Conservation (phyloP, 495 filamentous ascomycete genomes). For the Hypoxylon lenormandii region DNA sequence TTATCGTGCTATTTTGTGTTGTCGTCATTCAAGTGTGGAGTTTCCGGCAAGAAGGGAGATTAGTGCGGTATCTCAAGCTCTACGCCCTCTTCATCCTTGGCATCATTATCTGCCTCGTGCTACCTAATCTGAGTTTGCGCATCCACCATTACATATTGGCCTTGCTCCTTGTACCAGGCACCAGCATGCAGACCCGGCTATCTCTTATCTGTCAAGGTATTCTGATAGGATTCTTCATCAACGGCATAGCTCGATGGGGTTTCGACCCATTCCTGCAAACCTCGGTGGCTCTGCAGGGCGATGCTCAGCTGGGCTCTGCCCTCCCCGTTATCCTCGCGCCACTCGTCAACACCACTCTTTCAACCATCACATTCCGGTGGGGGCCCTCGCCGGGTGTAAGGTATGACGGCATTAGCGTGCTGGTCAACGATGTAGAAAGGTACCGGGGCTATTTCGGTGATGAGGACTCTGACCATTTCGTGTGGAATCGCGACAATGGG, state of each 20-base stretch:
- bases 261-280: slow-evolving; percentile 94
- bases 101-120: slow-evolving; percentile 72
- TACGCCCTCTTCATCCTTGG: slow-evolving; percentile 71
- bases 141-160: slow-evolving; percentile 97
- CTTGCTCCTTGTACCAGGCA: slow-evolving; percentile 82
- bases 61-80: slow-evolving; percentile 76
- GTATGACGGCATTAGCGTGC: slow-evolving; percentile 84
- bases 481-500: slow-evolving; percentile 61
- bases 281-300: slow-evolving; percentile 73
- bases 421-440: slow-evolving; percentile 95
- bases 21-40: slow-evolving; percentile 76
- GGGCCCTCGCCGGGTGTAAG: slow-evolving; percentile 66
- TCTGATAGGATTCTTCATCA: slow-evolving; percentile 89
- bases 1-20: slow-evolving; percentile 70
- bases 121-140: slow-evolving; percentile 85
- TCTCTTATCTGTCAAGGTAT: slow-evolving; percentile 85
- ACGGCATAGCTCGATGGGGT: slow-evolving; percentile 92
- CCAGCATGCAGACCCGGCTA: slow-evolving; percentile 82
- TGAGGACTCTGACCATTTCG: slow-evolving; percentile 60
- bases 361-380: slow-evolving; percentile 67
- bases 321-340: slow-evolving; percentile 73
- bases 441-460: slow-evolving; percentile 70
- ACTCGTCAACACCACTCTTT: slow-evolving; percentile 52
- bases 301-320: slow-evolving; percentile 73
- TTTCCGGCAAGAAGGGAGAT: slow-evolving; percentile 77